Base-by-base conservation (phyloP, 2,329 filamentous ascomycete genomes). In the Calonectria ilicicola region DNA sequence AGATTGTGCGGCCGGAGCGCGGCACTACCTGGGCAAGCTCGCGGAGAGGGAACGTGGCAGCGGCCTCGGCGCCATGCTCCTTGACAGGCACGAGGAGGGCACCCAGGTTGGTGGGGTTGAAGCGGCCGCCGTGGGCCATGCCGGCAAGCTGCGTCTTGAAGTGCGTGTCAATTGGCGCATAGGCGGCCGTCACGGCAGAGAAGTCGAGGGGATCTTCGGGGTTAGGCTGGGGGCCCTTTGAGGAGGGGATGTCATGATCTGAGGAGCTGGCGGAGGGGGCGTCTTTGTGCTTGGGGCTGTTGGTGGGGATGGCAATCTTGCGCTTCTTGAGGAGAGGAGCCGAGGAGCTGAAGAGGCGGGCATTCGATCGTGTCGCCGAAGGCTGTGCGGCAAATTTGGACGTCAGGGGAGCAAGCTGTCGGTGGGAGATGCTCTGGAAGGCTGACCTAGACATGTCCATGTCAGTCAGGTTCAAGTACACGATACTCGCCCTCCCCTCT, bases 1-100 rank as follows among this genome's bases (percentile, higher is more conserved):
- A 85, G 46, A 87, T 81, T 35, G 82, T 81, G 66, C 85, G 83
- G 2, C 84, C 84, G 7, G 81, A 80, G 67, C 85, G 87, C 66
- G 88, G 87, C 26, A 90, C 86, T 6, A 91, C 84, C 80, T 89
- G 86, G 29, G 88, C 89, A 38, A 91, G 85, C 81, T 91, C 89
- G 67, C 85, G 85, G n/a, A 91, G 85, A 40, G 88, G 87, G 77
- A 86, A 90, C 7, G 82, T 79, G 47, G 73, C 58, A 65, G 77
- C 72, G 79, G 78, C 72, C 56, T 77, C 74, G 29, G 73, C 77
- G 23, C 75, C 74, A 32, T 77, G 74, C 56, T 79, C 75, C 70
- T 84, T 84, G 76, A 85, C 68, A n/a, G 78, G 47, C 38, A 90
- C 85, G 29, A 80, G 79, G 44, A 90, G 82, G 23, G 84, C 82